Percentiles rank a stretch among this genome's conserved stretches.
phyloP scores from a whole-genome alignment of 495 filamentous ascomycete genomes.

The Tuber microsphaerosporum region DNA sequence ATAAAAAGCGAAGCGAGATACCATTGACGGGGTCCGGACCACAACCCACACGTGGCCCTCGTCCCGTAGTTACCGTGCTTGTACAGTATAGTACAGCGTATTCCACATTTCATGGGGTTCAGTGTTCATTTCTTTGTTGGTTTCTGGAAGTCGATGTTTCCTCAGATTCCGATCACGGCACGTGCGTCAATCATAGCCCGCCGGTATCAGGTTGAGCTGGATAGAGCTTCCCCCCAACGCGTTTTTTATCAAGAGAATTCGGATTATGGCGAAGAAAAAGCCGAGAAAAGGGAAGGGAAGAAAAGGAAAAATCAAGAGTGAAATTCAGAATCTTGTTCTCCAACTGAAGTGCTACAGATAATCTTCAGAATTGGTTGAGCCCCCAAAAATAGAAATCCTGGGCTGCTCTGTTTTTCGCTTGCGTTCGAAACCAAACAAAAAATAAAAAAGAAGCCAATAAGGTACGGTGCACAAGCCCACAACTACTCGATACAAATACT shows the following conservation, averaged over 20 bases:
- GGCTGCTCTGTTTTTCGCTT: not conserved
- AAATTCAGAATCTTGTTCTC: not conserved
- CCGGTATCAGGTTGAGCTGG: not conserved
- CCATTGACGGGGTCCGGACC: not conserved
- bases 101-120: not conserved
- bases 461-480: not conserved
- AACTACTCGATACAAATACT: not conserved
- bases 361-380: not conserved
- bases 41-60: not conserved
- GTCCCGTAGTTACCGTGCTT: not conserved
- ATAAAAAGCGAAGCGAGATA: not conserved
- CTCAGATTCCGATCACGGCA: slow-evolving; percentile 13
- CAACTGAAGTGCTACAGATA: not conserved
- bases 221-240: not conserved
- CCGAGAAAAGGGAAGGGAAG: not conserved
- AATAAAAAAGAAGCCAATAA: not conserved
- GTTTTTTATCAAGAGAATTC: not conserved
- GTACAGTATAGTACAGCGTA: not conserved
- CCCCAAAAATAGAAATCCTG: not conserved
- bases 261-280: not conserved
- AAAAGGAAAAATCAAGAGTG: not conserved
- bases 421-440: not conserved
- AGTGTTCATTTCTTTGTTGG: slow-evolving; percentile 25
- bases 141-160: slow-evolving; percentile 28
- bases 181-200: slow-evolving; percentile 14